A percentile compares a stretch with the other conserved stretches of the same genome.
Evolutionary conservation across 441 rosid species (phyloP).

Genomic region (Bocquillonia castaneifolia): DNA sequence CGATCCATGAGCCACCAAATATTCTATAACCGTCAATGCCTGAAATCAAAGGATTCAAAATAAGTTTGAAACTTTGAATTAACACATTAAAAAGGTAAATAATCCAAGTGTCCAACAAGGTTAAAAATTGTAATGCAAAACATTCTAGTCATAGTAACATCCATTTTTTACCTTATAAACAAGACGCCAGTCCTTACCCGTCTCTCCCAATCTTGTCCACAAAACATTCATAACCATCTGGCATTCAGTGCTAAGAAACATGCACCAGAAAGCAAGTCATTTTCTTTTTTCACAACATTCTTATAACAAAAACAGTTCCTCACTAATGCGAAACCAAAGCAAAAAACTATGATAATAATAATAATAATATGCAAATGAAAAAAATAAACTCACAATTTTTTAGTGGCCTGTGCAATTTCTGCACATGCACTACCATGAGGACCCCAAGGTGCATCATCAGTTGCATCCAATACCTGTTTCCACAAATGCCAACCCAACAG

Average conservation of each 20-base stretch:
- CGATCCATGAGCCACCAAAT: constrained; percentile 90
- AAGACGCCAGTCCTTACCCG: constrained; percentile 96
- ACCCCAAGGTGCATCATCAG: constrained; percentile 99
- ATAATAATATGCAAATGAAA: not conserved
- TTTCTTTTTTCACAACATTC: constrained; percentile 7
- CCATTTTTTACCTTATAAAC: constrained; percentile 74
- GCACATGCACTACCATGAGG: constrained; percentile 95
- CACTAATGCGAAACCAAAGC: no score
- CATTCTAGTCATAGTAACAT: no score
- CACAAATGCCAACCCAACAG: not conserved
- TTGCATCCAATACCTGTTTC: constrained; percentile 89
- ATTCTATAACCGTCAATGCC: constrained; percentile 92
- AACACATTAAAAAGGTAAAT: constrained; percentile 7
- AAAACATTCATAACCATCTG: constrained; percentile 93
- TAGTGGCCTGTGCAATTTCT: constrained; percentile 87
- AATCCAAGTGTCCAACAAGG: not conserved
- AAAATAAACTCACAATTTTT: constrained; percentile 57
- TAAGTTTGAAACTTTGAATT: not conserved
- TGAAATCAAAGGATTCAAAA: constrained; percentile 29
- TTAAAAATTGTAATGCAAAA: constrained; percentile 10
- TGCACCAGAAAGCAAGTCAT: constrained; percentile 7
- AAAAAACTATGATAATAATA: no score
- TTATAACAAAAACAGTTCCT: not conserved
- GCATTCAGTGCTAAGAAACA: constrained; percentile 67
- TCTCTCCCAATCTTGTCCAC: constrained; percentile 85